Base-by-base conservation (phyloP, 2,329 filamentous ascomycete species). In the Dothiorella sarmentorum region DNA sequence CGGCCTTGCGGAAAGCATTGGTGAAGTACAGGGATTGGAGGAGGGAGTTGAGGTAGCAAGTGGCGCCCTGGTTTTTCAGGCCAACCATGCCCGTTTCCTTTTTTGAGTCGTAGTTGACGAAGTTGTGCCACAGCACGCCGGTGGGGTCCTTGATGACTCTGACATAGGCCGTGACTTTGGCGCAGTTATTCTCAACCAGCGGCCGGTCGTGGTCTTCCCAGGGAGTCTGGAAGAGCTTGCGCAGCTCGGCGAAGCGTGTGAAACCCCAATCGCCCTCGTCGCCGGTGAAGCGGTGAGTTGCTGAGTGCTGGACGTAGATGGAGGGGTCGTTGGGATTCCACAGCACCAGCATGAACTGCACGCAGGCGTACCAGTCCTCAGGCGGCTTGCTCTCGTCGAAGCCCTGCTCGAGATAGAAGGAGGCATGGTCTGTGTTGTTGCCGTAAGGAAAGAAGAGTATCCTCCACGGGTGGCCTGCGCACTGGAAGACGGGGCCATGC, bases 261-360 rank as follows among this genome's bases (percentile, higher is more conserved):
- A 99, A 99, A 1, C 94, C 94, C 94, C 94, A 99, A 68, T 99
- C 94, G 22, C 91, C 91, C 74, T 99, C 94, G 42, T 97, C 94
- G 63, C 89, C 90, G 3, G 91, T 97, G 74, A 97, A 99, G 60
- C 94, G 88, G 71, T 99, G 94, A 66, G 92, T 91, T n/a, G 94
- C 94, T 42, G 80, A 82, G 67, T 96, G 89, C 52, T 82, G 81
- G 37, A 82, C 75, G 72, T 88, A 91, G 66, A 97, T 83, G 62
- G 85, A 86, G n/a, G 94, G 93, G 67, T 97, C 91, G 69, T 93
- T 90, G 44, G 88, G 87, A 73, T 97, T 99, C 87, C 90, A 97
- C 57, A 99, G 80, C 4, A 97, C 93, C 49, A 99, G 80, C 60
- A 90, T 87, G 74, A 99, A 99, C 71, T 97, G 94, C 43, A 96